Evolutionary conservation across 139 green algal genomes (phyloP), one percentile per base, ranked within the genome.

Genomic region (Chlamydomonas incerta): DNA sequence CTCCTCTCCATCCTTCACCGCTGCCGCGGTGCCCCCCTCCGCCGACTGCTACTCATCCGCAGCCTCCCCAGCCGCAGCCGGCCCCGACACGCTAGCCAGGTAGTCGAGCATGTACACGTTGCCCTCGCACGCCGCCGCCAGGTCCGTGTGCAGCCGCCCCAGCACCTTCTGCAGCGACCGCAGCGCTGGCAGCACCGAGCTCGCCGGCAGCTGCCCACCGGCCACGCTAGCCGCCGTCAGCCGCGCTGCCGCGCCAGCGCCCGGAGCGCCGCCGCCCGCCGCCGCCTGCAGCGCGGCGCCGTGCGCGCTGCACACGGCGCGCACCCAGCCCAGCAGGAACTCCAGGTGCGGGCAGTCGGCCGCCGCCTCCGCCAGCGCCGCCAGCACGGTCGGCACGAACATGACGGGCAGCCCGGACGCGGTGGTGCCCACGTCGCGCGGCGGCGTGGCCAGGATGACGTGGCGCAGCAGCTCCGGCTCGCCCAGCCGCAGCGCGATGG

Each of bases 71-170:
- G 41, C 63, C 41, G 13, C 37, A 24, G 76, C 47, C 65, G 50
- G n/a, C n/a, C n/a, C 75, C 62, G 75, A 37, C 18, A 46, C 63
- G 0, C 37, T n/a, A 21, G 87, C 50, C 34, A 98, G 62, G 80
- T 98, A 98, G 18, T 95, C 79, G 69, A 98, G 88, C 13, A 67
- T 88, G 84, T 98, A 96, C 87, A 97, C 28, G 80, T 98, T 98
- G 29, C 35, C 68, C 68, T 98, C 95, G 33, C 87, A 91, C 29
- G 91, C 81, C 46, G 70, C 68, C 11, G 83, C 79, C 82, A 98
- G 58, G 72, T 98, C 95, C 4, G 92, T 87, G 41, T 97, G 94
- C 65, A 95, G 60, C 18, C 88, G 75, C 0, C 52, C 87, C 34
- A 97, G 72, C 67, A 86, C 82, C 67, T 95, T 91, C 67, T 97